phyloP scores from a whole-genome alignment of 2,329 filamentous ascomycete genomes.

The Paracoccidioides lutzii region DNA sequence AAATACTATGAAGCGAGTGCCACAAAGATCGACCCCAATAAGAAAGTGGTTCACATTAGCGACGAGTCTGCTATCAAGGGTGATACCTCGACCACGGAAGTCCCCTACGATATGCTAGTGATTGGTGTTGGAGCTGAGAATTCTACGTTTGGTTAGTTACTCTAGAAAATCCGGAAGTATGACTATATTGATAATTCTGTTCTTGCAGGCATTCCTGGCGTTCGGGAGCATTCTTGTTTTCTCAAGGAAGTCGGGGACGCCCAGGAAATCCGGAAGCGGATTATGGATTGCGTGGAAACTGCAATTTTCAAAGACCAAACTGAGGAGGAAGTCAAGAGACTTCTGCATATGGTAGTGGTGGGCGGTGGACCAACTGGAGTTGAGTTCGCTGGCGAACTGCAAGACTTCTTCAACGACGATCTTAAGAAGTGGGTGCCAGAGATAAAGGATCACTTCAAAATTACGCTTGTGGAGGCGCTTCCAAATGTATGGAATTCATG shows the following conservation, averaged over 20 bases:
- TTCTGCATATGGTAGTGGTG: constrained; percentile 95
- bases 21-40: constrained; percentile 85
- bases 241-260: constrained; percentile 96
- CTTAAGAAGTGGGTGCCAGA: constrained; percentile 97
- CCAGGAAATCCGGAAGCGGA: constrained; percentile 91
- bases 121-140: constrained; percentile 96
- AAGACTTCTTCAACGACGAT: constrained; percentile 98
- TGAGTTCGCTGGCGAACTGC: constrained; percentile 94
- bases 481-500: constrained; percentile 53
- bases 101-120: constrained; percentile 96
- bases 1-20: constrained; percentile 98
- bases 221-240: constrained; percentile 92
- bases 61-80: constrained; percentile 93
- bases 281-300: constrained; percentile 99
- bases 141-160: constrained; percentile 69
- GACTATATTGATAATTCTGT: neutral
- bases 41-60: constrained; percentile 75
- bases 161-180: neutral
- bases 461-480: constrained; percentile 92
- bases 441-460: constrained; percentile 87
- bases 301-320: constrained; percentile 96
- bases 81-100: constrained; percentile 65
- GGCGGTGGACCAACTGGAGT: constrained; percentile 93
- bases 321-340: constrained; percentile 74
- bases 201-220: constrained; percentile 65